These are phyloP conservation scores for Leucocoprinus leucothites DNA, from an alignment of 768 basidiomycete genomes.

Conservation along the genomic window DNA sequence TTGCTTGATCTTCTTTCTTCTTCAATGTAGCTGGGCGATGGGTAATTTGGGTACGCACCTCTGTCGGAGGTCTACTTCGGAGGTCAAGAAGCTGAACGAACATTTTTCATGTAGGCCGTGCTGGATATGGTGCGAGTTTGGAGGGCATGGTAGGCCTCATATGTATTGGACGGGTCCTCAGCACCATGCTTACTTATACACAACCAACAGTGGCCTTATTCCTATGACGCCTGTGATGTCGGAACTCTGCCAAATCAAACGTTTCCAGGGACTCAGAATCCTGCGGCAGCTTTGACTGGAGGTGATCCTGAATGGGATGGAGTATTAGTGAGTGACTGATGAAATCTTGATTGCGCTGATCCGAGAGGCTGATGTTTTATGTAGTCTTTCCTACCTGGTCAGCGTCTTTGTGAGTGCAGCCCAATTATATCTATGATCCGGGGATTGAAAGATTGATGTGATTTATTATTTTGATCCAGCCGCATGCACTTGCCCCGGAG, in stretches of 20 bases:
- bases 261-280: constrained; percentile 51
- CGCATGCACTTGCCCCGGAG: constrained; percentile 41
- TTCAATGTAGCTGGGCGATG: constrained; percentile 37
- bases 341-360: not conserved
- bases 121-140: constrained; percentile 69
- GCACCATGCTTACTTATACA: not conserved
- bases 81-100: not conserved
- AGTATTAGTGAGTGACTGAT: constrained; percentile 25
- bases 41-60: constrained; percentile 45
- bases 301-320: constrained; percentile 43
- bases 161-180: not conserved
- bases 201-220: constrained; percentile 57
- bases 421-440: not conserved
- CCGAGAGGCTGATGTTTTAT: not conserved
- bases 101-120: constrained; percentile 40
- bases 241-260: constrained; percentile 83
- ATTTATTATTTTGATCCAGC: constrained; percentile 17
- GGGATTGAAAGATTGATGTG: not conserved
- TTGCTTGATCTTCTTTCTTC: constrained; percentile 5
- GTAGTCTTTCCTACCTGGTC: constrained; percentile 73
- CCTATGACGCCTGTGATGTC: constrained; percentile 75
- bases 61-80: constrained; percentile 1
- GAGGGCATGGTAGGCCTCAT: constrained; percentile 58
- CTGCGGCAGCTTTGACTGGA: constrained; percentile 42
- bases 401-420: constrained; percentile 29